Conservation (phyloP, 1,139 yeast genomes). For the Candida dubliniensis region DNA sequence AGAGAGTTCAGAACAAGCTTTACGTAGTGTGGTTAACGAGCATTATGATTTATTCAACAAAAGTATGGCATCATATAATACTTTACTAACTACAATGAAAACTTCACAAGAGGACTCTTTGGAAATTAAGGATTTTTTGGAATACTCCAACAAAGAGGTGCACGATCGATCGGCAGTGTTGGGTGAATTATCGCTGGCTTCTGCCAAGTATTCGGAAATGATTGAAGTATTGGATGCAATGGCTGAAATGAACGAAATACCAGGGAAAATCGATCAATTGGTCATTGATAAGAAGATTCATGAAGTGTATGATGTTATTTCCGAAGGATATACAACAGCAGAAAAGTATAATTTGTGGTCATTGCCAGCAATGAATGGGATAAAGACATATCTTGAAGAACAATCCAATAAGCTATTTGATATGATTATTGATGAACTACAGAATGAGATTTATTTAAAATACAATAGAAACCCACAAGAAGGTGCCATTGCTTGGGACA, state of each 20-base stretch:
- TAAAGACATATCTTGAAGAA: conserved; percentile 56
- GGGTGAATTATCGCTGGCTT: conserved; percentile 63
- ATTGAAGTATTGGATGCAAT: conserved; percentile 72
- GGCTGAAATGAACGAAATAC: conserved; percentile 58
- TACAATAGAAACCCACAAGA: conserved; percentile 11
- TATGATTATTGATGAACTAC: conserved; percentile 73
- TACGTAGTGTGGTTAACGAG: conserved; percentile 74
- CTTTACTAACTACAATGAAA: conserved; percentile 54
- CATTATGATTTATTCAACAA: conserved; percentile 85
- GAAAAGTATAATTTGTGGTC: conserved; percentile 62
- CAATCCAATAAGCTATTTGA: conserved; percentile 71
- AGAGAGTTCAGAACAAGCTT: conserved; percentile 53
- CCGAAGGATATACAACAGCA: conserved; percentile 55
- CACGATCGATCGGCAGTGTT: conserved; percentile 57
- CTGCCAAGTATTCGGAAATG: conserved; percentile 65
- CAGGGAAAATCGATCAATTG: conserved; percentile 63
- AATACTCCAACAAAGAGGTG: conserved; percentile 50
- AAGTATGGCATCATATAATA: conserved; percentile 74
- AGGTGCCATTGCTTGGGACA: conserved; percentile 28
- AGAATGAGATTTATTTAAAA: conserved; percentile 69
- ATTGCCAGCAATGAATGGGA: conserved; percentile 58
- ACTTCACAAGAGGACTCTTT: conserved; percentile 57
- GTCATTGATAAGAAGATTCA: conserved; percentile 68
- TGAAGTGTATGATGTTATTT: conserved; percentile 64
- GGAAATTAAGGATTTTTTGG: conserved; percentile 53